phyloP scores from a whole-genome alignment of 2,329 filamentous ascomycete species.

The Cordyceps tenuipes region DNA sequence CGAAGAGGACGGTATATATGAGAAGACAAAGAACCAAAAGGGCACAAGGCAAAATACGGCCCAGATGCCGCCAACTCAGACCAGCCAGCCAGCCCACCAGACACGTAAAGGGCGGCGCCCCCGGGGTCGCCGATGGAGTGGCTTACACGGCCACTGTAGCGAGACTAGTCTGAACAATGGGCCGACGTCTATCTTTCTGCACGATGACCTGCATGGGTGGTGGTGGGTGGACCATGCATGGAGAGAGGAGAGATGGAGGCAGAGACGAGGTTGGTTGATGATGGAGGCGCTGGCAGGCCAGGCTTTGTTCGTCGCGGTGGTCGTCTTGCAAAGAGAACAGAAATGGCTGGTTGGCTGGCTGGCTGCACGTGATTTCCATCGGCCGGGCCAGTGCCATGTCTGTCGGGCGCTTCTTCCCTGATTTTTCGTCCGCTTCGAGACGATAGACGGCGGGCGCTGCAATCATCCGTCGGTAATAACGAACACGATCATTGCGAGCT shows the following conservation, averaged over 20 bases:
- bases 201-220: neutral
- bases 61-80: neutral
- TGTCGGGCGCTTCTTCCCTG: neutral
- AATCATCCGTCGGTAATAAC: no score
- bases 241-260: neutral
- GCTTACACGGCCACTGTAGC: slow-evolving; percentile 1
- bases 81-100: neutral
- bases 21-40: neutral
- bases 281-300: neutral
- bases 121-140: slow-evolving; percentile 9
- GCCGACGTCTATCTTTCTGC: neutral
- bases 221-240: neutral
- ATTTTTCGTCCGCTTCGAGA: no score
- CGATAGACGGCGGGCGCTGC: no score
- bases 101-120: neutral
- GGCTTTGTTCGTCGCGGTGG: neutral
- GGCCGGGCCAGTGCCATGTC: neutral
- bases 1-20: neutral
- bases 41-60: no score
- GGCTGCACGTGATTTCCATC: neutral
- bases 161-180: slow-evolving; percentile 3
- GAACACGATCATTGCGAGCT: no score
- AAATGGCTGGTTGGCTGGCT: neutral
- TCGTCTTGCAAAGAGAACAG: no score
- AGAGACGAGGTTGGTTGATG: neutral